Base-by-base conservation (phyloP, 164 flowering plant species). In the Euptelea pleiosperma region DNA sequence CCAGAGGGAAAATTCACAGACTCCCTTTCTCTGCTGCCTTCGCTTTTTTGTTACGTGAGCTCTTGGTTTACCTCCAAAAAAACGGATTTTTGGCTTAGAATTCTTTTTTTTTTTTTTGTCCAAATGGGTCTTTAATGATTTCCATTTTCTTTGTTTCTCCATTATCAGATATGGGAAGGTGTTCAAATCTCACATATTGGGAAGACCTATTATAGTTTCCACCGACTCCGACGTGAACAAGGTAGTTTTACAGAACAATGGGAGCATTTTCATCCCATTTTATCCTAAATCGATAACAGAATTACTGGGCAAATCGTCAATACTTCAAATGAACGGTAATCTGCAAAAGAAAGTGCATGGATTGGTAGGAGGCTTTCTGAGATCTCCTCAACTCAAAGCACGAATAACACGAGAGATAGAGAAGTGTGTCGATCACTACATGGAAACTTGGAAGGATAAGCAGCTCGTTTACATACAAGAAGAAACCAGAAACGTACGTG, bases 211-310 rank as follows among this genome's bases (percentile, higher is more conserved):
- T 0, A 91, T 94, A 35, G 85, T 89, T 6, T 94, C 99, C 1
- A 91, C 97, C 0, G 99, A 94, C 67, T 72, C 87, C 0, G 97
- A 86, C 4, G 91, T 91, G 69, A 94, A 88, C 84, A 94, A 84
- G 64, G 79, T 76, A 55, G 66, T 94, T 3, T 64, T 94, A 29
- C 89, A 81, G 61, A 82, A 94, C 66, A 84, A 88, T 58, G 97
- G 91, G 2, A 75, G 68, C 62, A 63, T 19, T 2, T 91, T 94
- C 48, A 28, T 81, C 46, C 97, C 99, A 0, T 77, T 70, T 22
- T 94, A 94, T 54, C 99, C 99, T 4, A 87, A 85, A 72, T 77
- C 99, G 0, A 62, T 91, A 14, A 67, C 66, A 6, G 87, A 84
- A 30, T 58, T 94, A 22, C 61, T 94, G 15, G 97, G 97, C 0